Evolutionary conservation across 2,329 filamentous ascomycete species (phyloP).

Genomic region (Aureobasidium sp.): DNA sequence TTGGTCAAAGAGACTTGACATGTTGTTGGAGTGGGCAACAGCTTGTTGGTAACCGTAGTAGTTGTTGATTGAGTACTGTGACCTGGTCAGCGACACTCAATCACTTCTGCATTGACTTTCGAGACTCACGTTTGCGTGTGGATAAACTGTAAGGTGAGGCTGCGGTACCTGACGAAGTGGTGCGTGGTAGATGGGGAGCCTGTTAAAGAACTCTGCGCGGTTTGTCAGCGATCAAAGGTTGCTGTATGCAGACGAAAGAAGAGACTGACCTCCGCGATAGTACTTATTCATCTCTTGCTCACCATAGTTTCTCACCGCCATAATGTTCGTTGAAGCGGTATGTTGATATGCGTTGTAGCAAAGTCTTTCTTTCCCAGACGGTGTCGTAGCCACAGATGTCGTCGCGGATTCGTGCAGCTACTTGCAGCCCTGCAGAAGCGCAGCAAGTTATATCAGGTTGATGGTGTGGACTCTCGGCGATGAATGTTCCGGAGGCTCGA

Average conservation of each 20-base stretch:
- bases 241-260: background rate
- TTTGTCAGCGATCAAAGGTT: constrained; percentile 4
- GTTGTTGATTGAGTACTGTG: background rate
- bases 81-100: background rate
- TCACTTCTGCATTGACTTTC: background rate
- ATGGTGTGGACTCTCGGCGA: background rate
- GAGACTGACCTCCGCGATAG: background rate
- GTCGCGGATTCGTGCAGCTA: constrained; percentile 5
- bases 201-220: background rate
- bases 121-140: constrained; percentile 4
- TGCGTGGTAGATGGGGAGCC: background rate
- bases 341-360: constrained; percentile 9
- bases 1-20: background rate
- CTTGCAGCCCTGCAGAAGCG: background rate
- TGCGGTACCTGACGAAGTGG: background rate
- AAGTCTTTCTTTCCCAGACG: constrained; percentile 10
- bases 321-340: constrained; percentile 7
- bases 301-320: constrained; percentile 7
- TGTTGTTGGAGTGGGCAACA: background rate
- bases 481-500: background rate
- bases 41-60: constrained; percentile 1
- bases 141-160: background rate
- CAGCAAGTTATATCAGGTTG: background rate
- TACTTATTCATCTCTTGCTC: constrained; percentile 3
- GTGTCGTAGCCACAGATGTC: constrained; percentile 4